Evolutionary conservation across 306 rosid species (phyloP), one percentile per base, ranked within the genome.

Genomic region (Cucurbita moschata): DNA sequence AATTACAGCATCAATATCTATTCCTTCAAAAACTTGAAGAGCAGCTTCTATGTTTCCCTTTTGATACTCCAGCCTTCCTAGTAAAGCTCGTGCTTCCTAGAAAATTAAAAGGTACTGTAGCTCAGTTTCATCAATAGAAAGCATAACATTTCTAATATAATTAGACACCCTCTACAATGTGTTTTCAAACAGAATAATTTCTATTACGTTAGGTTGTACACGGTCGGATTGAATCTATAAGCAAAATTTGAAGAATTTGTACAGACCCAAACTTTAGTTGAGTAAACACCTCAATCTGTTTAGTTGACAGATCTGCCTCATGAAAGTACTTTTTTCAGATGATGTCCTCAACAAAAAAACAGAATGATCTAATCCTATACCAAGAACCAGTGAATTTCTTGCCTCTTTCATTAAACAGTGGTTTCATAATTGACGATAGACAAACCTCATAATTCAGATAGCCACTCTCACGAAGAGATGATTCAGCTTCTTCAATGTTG

Each of bases 11-110:
- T 83, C 83, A 75, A 87, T 88, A 77, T 93, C 96, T 74, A 93
- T 93, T 82, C 98, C 98, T 85, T 89, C 94, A 85, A 93, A 90
- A 38, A 93, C 97, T 72, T 88, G 97, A 79, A 93, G 96, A 49
- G 98, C 97, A 81, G 85, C 98, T 86, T 90, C 93, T 13, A 50
- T 82, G 76, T 90, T 85, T 30, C 98, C 98, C 75, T 85, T 90
- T 68, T 90, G 98, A 80, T 88, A 93, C 83, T 93, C 98, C 2
- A 93, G 93, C 76, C 96, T 88, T 86, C 98, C 98, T 19, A 93
- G 80, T 68, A 93, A 82, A 63, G 98, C 98, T 81, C 98, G 89
- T 73, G 98, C 98, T 85, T 93, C 98, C 98, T 92, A 58, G 12
- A 82, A 44, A 21, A 61, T 57, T 19, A 47, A 59, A 76, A 75